A percentile compares a stretch with the other conserved stretches of the same genome.
Evolutionary conservation across 805 yeast species (phyloP).

Genomic region (Schizosaccharomyces osmophilus): DNA sequence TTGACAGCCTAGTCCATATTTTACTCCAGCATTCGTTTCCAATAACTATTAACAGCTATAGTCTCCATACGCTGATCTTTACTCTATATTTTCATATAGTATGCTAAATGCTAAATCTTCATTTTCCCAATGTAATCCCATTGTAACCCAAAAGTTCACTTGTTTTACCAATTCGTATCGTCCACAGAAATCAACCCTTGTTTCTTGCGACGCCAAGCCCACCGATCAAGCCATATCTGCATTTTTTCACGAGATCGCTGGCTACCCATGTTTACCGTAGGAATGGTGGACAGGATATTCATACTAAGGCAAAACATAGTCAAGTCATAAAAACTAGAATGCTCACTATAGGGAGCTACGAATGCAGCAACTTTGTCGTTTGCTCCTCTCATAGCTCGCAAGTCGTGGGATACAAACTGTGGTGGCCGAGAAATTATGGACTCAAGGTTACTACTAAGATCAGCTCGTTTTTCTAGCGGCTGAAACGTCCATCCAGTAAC

Average conservation of each 20-base stretch:
- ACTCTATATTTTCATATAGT: too few species aligned
- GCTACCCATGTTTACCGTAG: constrained; percentile 35
- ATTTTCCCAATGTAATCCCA: too few species aligned
- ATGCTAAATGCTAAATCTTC: too few species aligned
- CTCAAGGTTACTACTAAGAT: constrained; percentile 4
- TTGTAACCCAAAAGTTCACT: not conserved
- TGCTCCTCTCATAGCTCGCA: constrained; percentile 10
- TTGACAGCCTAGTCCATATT: too few species aligned
- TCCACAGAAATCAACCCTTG: not conserved
- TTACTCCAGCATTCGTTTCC: too few species aligned
- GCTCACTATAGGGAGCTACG: constrained; percentile 72
- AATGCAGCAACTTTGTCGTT: constrained; percentile 6
- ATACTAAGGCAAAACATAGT: constrained; percentile 35
- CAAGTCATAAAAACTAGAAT: constrained; percentile 68
- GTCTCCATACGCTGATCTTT: too few species aligned
- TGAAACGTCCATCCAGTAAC: constrained; percentile 84
- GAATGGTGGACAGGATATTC: constrained; percentile 30
- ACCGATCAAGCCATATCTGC: constrained; percentile 8
- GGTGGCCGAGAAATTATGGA: constrained; percentile 2
- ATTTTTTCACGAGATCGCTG: constrained; percentile 7
- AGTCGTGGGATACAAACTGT: constrained; percentile 3
- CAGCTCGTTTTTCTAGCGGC: constrained; percentile 8
- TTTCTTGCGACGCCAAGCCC: not conserved
- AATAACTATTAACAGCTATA: too few species aligned
- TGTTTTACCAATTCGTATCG: not conserved